Evolutionary conservation across 2,329 filamentous ascomycete genomes (phyloP).

Genomic region (Colletotrichum theobromicola): DNA sequence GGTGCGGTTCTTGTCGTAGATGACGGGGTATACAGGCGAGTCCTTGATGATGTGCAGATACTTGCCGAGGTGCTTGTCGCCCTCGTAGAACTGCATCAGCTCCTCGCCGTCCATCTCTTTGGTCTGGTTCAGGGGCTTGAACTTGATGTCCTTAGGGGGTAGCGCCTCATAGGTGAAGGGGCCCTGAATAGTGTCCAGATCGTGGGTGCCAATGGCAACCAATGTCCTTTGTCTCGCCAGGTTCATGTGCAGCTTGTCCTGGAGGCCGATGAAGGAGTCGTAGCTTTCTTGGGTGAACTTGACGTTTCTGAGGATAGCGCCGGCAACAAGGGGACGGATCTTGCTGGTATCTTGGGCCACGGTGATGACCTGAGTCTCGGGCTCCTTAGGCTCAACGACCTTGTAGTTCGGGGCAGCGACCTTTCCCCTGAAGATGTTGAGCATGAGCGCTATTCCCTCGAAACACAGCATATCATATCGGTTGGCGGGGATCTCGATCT

Average conservation of each 20-base stretch:
- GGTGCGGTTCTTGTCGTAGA: slow-evolving; percentile 84
- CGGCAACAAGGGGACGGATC: slow-evolving; percentile 87
- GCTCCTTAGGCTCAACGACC: slow-evolving; percentile 73
- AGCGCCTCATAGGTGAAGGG: slow-evolving; percentile 97
- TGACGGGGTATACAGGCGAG: slow-evolving; percentile 92
- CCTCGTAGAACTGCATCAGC: slow-evolving; percentile 94
- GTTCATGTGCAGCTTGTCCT: slow-evolving; percentile 98
- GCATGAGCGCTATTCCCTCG: slow-evolving; percentile 93
- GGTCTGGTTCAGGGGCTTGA: slow-evolving; percentile 88
- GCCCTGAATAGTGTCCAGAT: slow-evolving; percentile 89
- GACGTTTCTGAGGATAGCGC: slow-evolving; percentile 87
- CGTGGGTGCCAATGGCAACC: slow-evolving; percentile 97
- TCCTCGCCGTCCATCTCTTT: slow-evolving; percentile 87
- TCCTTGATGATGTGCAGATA: slow-evolving; percentile 96
- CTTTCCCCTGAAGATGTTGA: slow-evolving; percentile 91
- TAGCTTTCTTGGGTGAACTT: slow-evolving; percentile 91
- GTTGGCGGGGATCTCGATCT: slow-evolving; percentile 98
- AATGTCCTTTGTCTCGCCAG: slow-evolving; percentile 90
- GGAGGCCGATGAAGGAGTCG: slow-evolving; percentile 95
- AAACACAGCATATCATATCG: slow-evolving; percentile 95
- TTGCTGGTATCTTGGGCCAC: slow-evolving; percentile 77
- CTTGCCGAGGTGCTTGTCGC: slow-evolving; percentile 87
- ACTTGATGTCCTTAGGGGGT: slow-evolving; percentile 89
- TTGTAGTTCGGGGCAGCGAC: slow-evolving; percentile 79
- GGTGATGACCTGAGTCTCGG: slow-evolving; percentile 79